Base-by-base conservation (phyloP, 257 asterid species). In the Haberlea rhodopensis region DNA sequence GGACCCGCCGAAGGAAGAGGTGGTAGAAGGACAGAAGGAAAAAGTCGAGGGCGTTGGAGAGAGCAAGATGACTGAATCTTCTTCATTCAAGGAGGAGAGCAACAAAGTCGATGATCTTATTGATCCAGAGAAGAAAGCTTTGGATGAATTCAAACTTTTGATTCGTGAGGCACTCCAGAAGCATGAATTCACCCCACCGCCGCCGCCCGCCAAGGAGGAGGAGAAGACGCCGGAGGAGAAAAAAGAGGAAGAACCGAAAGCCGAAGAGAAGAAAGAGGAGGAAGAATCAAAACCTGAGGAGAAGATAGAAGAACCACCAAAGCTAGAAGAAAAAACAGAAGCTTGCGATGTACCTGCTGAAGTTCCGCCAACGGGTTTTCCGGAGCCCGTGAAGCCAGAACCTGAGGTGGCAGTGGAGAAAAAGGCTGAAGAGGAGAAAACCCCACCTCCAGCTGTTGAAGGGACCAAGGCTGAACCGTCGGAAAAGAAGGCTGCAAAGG, bases 51-150 rank as follows among this genome's bases (percentile, higher is more conserved):
- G 28, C 1, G 22, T 60, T 28, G 73, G 62, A 6, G 79, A 78
- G 53, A 54, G 45, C 46, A 76, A 74, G 74, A 56, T 82, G 15
- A 32, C 77, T 34, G 94, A 83, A 73, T 78, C 84, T 8, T 61
- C 73, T 46, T 82, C 88, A 1, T 81, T 79, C 32, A 85, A 85
- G 79, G 89, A 85, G 76, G 89, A 85, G 53, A 85, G 84, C 67
- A 85, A 85, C 81, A 81, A 75, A 68, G 94, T 83, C 5, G 89
- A 79, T 60, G 94, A 85, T 57, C 80, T 85, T 19, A 81, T 82
- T 16, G 85, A 79, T 46, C 94, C 89, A 0, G 73, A 85, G 27
- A 82, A 83, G 71, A 85, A 79, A 67, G 89, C 94, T 23, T 68
- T 85, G 68, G 83, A 78, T 28, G 94, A 85, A 23, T 72, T 85